Evolutionary conservation across 2,329 filamentous ascomycete genomes (phyloP), one percentile per base, ranked within the genome.

Genomic region (Sporothrix globosa): DNA sequence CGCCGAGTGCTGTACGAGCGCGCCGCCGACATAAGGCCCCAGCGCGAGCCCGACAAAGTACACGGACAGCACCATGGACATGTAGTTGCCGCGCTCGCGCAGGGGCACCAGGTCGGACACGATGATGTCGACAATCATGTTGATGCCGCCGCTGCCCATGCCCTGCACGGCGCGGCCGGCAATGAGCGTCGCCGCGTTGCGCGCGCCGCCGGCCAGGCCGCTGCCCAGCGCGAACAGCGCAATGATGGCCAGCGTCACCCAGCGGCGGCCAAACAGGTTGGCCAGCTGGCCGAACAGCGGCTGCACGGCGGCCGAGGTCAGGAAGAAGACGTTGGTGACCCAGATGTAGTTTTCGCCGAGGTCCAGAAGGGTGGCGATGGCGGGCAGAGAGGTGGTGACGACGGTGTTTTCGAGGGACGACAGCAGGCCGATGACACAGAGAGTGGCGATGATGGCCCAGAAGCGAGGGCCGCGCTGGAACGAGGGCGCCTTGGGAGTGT

Each of bases 161-260:
- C 79, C 79, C 73, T 80, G 79, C 13, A 80, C 69, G 11, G 76
- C 75, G 19, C 79, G 74, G 7, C 78, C 79, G 21, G 71, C 76
- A 17, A 80, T 75, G 46, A 80, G 68, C 69, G 75, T 75, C n/a
- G 58, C 72, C 27, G 75, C 74, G 21, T 74, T 75, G 4, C 73
- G 70, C 9, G 78, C 75, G 5, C 74, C 73, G 24, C 76, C 77
- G 24, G 72, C 74, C 13, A 78, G 71, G 30, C 77, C 74, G 70
- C 77, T 78, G 52, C 75, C 76, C 52, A 70, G 53, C 1, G 58
- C 58, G 24, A 72, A 70, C 17, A 70, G 56, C 2, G 79, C 77
- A 48, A 80, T 80, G 0, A 86, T 88, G 74, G 90, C 88, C 6
- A 92, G 81, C 11, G 92, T 80, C 73, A 85, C 87, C 76, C 83